Percentiles rank a stretch among this genome's conserved stretches.
These are phyloP conservation scores for Penicillium ochrochloron DNA, from an alignment of 495 filamentous ascomycete species.

Conservation along the genomic window DNA sequence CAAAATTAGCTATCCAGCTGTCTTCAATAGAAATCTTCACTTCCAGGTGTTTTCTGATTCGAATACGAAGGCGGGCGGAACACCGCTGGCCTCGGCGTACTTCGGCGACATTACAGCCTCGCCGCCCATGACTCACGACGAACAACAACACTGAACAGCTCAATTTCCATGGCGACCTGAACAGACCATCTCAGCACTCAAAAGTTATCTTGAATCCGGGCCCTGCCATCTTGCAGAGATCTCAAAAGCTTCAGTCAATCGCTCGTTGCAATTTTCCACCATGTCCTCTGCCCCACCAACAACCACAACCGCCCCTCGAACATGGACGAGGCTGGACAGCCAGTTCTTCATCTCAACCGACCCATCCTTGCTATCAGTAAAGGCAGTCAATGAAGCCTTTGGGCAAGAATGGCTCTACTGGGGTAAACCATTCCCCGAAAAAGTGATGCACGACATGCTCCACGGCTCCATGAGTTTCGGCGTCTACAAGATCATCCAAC, in stretches of 20 bases:
- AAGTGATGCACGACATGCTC: constrained; percentile 50
- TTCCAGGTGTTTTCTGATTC: background rate
- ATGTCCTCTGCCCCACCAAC: constrained; percentile 31
- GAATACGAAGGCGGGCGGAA: background rate
- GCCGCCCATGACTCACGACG: constrained; percentile 4
- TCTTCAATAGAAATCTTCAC: background rate
- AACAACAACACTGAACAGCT: background rate
- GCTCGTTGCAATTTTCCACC: background rate
- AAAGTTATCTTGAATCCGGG: background rate
- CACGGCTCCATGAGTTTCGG: constrained; percentile 59
- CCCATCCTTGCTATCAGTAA: constrained; percentile 50
- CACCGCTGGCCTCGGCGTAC: background rate
- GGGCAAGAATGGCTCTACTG: constrained; percentile 59
- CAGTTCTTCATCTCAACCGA: constrained; percentile 58
- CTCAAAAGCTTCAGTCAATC: background rate
- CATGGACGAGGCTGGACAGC: constrained; percentile 30
- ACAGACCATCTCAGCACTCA: background rate
- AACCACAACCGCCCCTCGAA: constrained; percentile 22
- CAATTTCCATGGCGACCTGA: background rate
- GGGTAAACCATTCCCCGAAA: constrained; percentile 48
- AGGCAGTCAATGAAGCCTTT: constrained; percentile 56
- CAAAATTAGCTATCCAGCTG: no score
- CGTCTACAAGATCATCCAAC: constrained; percentile 43
- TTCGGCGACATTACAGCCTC: background rate
- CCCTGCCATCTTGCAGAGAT: background rate